phyloP scores from a whole-genome alignment of 345 rosid species.

The Kandelia obovata region DNA sequence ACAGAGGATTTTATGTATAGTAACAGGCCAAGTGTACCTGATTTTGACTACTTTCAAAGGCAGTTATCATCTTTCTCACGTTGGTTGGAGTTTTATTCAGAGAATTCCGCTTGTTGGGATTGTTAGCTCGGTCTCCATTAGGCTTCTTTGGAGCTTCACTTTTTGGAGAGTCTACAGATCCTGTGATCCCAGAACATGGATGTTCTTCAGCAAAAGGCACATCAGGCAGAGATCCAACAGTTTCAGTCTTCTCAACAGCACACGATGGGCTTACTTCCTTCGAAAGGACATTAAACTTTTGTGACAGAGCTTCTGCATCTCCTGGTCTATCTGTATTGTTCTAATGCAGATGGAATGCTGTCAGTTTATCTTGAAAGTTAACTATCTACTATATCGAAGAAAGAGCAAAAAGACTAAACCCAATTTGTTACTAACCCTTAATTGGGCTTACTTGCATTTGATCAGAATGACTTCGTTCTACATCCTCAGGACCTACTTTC shows the following conservation, averaged over 20 bases:
- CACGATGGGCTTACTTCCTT: slow-evolving; percentile 13
- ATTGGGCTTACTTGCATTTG: slow-evolving; percentile 37
- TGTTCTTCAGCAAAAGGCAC: slow-evolving; percentile 21
- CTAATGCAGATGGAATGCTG: slow-evolving; percentile 35
- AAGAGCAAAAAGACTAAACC: slow-evolving; percentile 17
- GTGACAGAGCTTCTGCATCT: slow-evolving; percentile 15
- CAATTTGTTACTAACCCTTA: slow-evolving; percentile 35
- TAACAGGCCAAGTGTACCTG: slow-evolving; percentile 44
- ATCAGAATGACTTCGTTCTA: slow-evolving; percentile 15
- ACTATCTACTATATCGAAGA: neutral
- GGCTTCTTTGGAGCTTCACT: slow-evolving; percentile 11
- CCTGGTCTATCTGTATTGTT: slow-evolving; percentile 38
- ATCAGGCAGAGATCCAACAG: slow-evolving; percentile 18
- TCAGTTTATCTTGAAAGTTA: slow-evolving; percentile 28
- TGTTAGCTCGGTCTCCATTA: slow-evolving; percentile 11
- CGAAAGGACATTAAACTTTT: slow-evolving; percentile 3
- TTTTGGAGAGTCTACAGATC: slow-evolving; percentile 21
- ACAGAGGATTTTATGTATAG: slow-evolving; percentile 4
- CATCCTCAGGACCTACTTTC: slow-evolving; percentile 22
- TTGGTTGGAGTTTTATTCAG: slow-evolving; percentile 45
- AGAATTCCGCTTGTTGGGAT: slow-evolving; percentile 25
- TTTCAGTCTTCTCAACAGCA: slow-evolving; percentile 16
- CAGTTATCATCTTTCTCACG: slow-evolving; percentile 73
- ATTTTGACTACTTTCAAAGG: slow-evolving; percentile 57
- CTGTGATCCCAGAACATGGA: slow-evolving; percentile 5